phyloP scores from a whole-genome alignment of 148 eudicot species.

The Fagopyrum esculentum region DNA sequence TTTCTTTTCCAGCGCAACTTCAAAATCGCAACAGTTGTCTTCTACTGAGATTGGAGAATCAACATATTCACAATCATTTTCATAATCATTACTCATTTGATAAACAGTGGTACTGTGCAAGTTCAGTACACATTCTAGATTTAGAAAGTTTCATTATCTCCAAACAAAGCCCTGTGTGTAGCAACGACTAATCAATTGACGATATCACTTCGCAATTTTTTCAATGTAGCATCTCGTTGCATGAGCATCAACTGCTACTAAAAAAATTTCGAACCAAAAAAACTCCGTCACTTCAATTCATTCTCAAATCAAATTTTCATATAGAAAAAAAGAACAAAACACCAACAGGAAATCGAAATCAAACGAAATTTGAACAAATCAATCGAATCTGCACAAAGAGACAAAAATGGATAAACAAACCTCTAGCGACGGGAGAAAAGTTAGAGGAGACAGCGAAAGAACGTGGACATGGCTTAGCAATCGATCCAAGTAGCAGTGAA shows the following conservation, averaged over 20 bases:
- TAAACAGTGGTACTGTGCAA: background rate
- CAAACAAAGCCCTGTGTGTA: background rate
- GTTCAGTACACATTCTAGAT: background rate
- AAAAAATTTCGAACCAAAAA: background rate
- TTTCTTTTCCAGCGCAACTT: background rate
- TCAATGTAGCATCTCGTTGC: background rate
- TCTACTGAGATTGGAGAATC: background rate
- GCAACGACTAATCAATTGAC: background rate
- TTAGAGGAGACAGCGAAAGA: conserved; percentile 22
- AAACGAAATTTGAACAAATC: background rate
- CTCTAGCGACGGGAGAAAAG: conserved; percentile 19
- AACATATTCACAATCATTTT: no score
- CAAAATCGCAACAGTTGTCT: background rate
- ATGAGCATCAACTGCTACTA: background rate
- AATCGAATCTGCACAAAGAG: background rate
- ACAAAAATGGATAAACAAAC: conserved; percentile 14
- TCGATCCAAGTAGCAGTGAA: conserved; percentile 33
- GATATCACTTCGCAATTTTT: background rate
- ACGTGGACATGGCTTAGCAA: conserved; percentile 24
- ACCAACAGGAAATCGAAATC: background rate
- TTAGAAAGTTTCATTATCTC: no score
- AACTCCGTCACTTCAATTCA: background rate
- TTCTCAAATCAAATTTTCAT: background rate
- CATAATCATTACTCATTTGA: no score
- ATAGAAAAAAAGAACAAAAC: background rate